These are phyloP conservation scores for Astragalus membranaceus DNA, from an alignment of 306 rosid species.

Conservation along the genomic window DNA sequence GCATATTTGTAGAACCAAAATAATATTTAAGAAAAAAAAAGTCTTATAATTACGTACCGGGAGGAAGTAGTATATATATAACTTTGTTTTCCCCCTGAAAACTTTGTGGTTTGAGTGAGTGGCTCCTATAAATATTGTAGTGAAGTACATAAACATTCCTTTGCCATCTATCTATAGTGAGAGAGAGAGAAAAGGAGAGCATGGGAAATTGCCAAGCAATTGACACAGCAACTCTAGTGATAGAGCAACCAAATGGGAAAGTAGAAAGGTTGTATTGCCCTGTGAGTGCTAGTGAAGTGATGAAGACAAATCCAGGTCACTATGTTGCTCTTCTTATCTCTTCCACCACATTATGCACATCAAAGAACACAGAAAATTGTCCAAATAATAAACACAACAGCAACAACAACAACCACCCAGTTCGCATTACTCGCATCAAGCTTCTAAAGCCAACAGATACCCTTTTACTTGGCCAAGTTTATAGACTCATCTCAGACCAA, in stretches of 20 bases:
- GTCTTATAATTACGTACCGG: too few relatives aligned
- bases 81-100: conserved; percentile 9
- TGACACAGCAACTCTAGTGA: conserved; percentile 85
- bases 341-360: conserved; percentile 68
- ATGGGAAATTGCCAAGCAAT: conserved; percentile 99
- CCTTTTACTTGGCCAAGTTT: conserved; percentile 91
- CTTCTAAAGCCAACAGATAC: conserved; percentile 86
- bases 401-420: conserved; percentile 26
- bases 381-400: neutral
- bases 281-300: conserved; percentile 71
- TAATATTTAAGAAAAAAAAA: too few relatives aligned
- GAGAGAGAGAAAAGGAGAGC: conserved; percentile 9
- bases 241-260: conserved; percentile 89
- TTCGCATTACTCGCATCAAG: conserved; percentile 89
- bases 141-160: conserved; percentile 4
- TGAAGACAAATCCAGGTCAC: conserved; percentile 89
- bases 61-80: too few relatives aligned
- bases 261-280: conserved; percentile 68
- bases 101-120: conserved; percentile 11
- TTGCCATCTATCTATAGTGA: neutral
- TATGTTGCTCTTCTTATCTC: conserved; percentile 96
- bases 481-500: conserved; percentile 79
- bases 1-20: too few relatives aligned
- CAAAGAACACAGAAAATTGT: conserved; percentile 29
- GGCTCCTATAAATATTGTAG: conserved; percentile 20